Evolutionary conservation across 148 eudicot species (phyloP).

Genomic region (Persicaria maculosa): DNA sequence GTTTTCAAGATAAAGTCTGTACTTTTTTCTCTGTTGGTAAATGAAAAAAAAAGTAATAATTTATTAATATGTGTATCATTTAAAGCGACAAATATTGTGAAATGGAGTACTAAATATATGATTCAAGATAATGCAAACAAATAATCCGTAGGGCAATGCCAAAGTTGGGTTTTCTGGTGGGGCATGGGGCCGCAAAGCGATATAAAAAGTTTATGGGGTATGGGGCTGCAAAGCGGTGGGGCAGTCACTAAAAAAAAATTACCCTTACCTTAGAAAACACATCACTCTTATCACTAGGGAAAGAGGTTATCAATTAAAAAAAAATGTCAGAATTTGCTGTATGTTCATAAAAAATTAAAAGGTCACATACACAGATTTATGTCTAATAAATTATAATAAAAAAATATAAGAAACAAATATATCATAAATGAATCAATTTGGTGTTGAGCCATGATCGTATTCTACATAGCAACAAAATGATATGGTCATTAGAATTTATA

Average conservation of each 20-base stretch:
- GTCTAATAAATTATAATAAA: not conserved
- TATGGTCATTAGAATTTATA: not conserved
- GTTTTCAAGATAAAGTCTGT: too few relatives aligned
- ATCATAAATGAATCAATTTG: not conserved
- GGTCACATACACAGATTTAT: not conserved
- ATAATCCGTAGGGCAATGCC: not conserved
- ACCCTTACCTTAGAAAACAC: too few relatives aligned
- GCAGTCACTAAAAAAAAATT: too few relatives aligned
- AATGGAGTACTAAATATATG: not conserved
- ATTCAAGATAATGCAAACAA: not conserved
- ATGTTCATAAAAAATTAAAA: not conserved
- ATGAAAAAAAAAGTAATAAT: too few relatives aligned
- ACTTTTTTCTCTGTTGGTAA: too few relatives aligned
- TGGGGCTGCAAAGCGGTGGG: too few relatives aligned
- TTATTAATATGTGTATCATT: too few relatives aligned
- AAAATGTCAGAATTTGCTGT: not conserved
- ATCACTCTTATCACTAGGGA: not conserved
- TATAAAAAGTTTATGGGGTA: too few relatives aligned
- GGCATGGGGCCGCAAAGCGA: too few relatives aligned
- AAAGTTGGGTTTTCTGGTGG: too few relatives aligned
- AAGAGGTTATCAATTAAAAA: not conserved
- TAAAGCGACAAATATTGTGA: too few relatives aligned
- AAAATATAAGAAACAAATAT: too few relatives aligned
- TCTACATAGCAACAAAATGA: not conserved
- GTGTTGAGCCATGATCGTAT: not conserved